Evolutionary conservation across 345 rosid species (phyloP), one percentile per base, ranked within the genome.

Genomic region (Adansonia digitata): DNA sequence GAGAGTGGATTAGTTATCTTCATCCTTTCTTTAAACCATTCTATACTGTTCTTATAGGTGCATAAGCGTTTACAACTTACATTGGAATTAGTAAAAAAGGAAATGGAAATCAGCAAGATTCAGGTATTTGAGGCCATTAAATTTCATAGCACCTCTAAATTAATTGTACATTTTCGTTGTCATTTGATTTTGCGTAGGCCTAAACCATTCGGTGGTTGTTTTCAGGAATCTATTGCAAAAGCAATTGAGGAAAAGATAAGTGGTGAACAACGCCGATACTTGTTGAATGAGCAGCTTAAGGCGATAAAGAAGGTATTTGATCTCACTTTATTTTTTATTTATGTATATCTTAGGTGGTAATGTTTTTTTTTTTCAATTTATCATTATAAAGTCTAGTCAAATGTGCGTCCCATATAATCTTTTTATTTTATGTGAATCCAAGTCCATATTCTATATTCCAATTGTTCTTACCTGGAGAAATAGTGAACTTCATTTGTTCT

Each of bases 191-290:
- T 31, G 45, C 49, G 45, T 51, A n/a, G 5, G 7, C 7, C 52
- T 66, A 69, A 69, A 69, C 7, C 2, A n/a, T 69, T 69, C 51
- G 73, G 60, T 0, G 77, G 51, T 82, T 75, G 66, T 78, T n/a
- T 71, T 45, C 78, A 96, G 99, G 98, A 93, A 87, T 74, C 98
- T 9, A 96, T 96, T 69, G 98, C 98, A 42, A 96, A 92, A 84
- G 97, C 99, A 74, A 96, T 96, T 79, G 99, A 96, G 82, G 99
- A 96, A 82, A 96, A 96, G 84, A 88, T 96, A 65, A 93, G 98
- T 62, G 98, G 98, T 42, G 99, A 96, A 88, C 99, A 95, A 79
- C 92, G 99, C 0, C 97, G 99, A 24, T 95, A 91, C 81, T 89
- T 95, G 83, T 84, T 95, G 87, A 93, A 93, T 79, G 99, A 95